Evolutionary conservation across 2,329 filamentous ascomycete species (phyloP).

Genomic region (Diaporthe vexans): DNA sequence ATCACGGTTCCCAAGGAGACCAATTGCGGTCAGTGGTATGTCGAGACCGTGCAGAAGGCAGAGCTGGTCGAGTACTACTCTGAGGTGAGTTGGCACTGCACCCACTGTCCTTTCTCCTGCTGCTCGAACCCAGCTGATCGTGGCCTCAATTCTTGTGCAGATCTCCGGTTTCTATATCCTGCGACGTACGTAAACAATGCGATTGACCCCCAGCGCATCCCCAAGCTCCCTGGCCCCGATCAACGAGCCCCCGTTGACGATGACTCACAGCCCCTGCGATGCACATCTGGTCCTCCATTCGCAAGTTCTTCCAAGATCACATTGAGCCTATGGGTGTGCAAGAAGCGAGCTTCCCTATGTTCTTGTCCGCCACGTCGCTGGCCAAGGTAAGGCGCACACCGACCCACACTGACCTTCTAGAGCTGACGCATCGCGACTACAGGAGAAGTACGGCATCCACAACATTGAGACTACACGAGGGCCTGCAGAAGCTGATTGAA

Average conservation of each 20-base stretch:
- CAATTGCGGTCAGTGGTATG: slow-evolving; percentile 77
- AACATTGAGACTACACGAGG: neutral
- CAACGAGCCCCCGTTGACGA: slow-evolving; percentile 48
- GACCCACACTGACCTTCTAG: neutral
- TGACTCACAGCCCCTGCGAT: slow-evolving; percentile 53
- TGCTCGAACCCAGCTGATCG: slow-evolving; percentile 1
- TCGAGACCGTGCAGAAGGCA: slow-evolving; percentile 96
- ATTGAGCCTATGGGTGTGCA: slow-evolving; percentile 95
- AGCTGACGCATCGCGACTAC: neutral
- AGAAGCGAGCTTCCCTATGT: slow-evolving; percentile 97
- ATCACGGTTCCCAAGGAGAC: slow-evolving; percentile 53
- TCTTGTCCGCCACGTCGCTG: slow-evolving; percentile 91
- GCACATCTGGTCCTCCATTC: slow-evolving; percentile 77
- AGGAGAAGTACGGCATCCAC: slow-evolving; percentile 26
- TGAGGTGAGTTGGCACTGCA: slow-evolving; percentile 47
- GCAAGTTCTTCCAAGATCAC: slow-evolving; percentile 76
- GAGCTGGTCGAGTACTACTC: slow-evolving; percentile 97
- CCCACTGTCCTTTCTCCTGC: neutral
- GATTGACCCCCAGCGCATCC: neutral
- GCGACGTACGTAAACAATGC: slow-evolving; percentile 58
- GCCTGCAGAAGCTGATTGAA: neutral
- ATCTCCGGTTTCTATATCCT: slow-evolving; percentile 98
- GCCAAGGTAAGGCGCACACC: slow-evolving; percentile 79
- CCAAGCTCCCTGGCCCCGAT: slow-evolving; percentile 55
- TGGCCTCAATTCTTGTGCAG: slow-evolving; percentile 59